These are phyloP conservation scores for Staphylotrichum longicolle DNA, from an alignment of 495 filamentous ascomycete species.

Conservation along the genomic window DNA sequence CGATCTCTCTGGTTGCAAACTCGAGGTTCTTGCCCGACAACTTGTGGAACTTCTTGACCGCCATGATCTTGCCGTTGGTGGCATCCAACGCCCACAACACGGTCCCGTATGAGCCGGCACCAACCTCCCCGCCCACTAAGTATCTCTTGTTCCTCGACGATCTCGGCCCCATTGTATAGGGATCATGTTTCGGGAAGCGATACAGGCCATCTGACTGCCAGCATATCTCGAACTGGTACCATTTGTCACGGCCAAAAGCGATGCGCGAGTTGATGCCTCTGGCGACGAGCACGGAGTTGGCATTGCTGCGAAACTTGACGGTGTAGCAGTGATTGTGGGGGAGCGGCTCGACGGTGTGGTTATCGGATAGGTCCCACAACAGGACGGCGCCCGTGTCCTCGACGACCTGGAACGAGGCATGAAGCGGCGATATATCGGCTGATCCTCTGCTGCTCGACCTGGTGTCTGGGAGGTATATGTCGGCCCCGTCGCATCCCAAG, in stretches of 20 bases:
- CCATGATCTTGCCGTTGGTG: conserved; percentile 29
- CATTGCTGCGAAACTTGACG: conserved; percentile 24
- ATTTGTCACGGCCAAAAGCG: conserved; percentile 30
- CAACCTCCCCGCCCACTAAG: conserved; percentile 26
- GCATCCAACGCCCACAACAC: conserved; percentile 33
- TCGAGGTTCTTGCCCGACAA: conserved; percentile 32
- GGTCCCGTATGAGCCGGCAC: conserved; percentile 33
- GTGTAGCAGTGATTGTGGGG: conserved; percentile 14
- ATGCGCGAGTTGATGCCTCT: conserved; percentile 32
- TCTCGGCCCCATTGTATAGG: conserved; percentile 30
- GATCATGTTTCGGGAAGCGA: conserved; percentile 22
- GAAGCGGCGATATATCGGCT: conserved; percentile 25
- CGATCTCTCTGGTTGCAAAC: conserved; percentile 34
- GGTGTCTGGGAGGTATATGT: conserved; percentile 32
- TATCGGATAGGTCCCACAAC: conserved; percentile 28
- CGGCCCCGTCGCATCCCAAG: conserved; percentile 22
- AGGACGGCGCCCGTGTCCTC: conserved; percentile 32
- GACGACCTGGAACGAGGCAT: conserved; percentile 34
- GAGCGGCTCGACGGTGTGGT: conserved; percentile 27
- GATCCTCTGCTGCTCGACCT: conserved; percentile 13
- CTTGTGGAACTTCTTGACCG: conserved; percentile 38
- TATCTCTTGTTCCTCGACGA: conserved; percentile 26
- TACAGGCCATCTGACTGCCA: conserved; percentile 30
- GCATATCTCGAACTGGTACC: conserved; percentile 34
- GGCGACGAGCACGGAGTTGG: conserved; percentile 34